These are phyloP conservation scores for Colletotrichum liaoningense DNA, from an alignment of 2,329 filamentous ascomycete species.

Conservation along the genomic window DNA sequence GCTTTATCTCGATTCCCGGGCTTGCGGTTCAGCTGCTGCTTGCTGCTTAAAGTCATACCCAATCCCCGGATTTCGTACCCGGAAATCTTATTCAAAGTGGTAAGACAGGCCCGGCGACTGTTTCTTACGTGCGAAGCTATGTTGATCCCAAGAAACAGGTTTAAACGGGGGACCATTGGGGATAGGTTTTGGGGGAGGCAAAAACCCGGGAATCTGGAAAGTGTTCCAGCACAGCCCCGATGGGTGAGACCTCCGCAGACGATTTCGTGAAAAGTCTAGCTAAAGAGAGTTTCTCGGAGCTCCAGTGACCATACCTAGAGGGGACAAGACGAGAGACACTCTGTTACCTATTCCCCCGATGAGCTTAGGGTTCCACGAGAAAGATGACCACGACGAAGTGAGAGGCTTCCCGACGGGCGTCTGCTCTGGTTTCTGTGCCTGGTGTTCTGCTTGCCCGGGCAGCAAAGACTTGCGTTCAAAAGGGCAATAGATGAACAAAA, in stretches of 20 bases:
- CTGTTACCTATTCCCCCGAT: neutral
- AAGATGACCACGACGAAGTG: neutral
- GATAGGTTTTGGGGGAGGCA: neutral
- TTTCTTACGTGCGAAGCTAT: slow-evolving; percentile 12
- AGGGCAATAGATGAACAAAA: slow-evolving; percentile 2
- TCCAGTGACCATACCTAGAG: neutral
- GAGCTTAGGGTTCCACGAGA: neutral
- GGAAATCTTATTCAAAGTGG: neutral
- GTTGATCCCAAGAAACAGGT: slow-evolving; percentile 1
- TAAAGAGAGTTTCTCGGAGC: neutral
- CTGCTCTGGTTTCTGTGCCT: neutral
- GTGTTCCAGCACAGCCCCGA: neutral
- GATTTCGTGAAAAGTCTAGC: neutral
- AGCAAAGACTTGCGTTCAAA: neutral
- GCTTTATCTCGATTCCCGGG: slow-evolving; percentile 2
- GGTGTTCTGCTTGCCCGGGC: neutral
- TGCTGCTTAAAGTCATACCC: neutral
- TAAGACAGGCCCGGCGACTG: slow-evolving; percentile 9
- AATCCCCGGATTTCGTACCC: neutral
- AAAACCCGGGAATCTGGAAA: neutral
- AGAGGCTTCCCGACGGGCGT: neutral
- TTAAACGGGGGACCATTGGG: neutral
- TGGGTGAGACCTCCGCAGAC: neutral
- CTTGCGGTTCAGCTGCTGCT: neutral
- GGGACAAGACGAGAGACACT: slow-evolving; percentile 20